Evolutionary conservation across 2,329 filamentous ascomycete species (phyloP), one percentile per base, ranked within the genome.

Genomic region (Teratosphaeria epicoccoides): DNA sequence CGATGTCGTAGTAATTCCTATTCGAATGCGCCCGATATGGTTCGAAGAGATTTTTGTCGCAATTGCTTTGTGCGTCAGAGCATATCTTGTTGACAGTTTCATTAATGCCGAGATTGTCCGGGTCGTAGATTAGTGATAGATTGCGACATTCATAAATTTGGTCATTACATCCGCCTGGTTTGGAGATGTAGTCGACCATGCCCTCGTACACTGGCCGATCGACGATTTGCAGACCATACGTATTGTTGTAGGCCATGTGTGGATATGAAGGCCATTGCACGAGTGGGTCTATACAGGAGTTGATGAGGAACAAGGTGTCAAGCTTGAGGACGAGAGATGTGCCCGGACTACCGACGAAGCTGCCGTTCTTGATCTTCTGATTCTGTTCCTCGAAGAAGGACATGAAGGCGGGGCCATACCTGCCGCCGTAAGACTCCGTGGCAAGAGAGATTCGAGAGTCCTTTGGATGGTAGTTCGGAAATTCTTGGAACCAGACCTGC

Each of bases 261-360:
- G 79, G 74, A 56, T 77, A 80, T 57, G 66, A 77, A 1, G 77
- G 75, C 1, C 69, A 70, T 67, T 87, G 81, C 1, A 79, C 71
- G 17, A 81, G 65, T 56, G 77, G 71, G 61, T 88, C 85, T 28
- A 87, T 71, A 60, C 82, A 81, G n/a, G 83, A 84, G 63, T 87
- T 87, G 52, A 85, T 72, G 54, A 87, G 82, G 22, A 83, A 83
- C 0, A 87, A 66, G 0, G 82, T 79, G 7, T 69, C 71, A 2
- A 88, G 70, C 37, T 77, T 74, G 37, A 85, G 76, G 33, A 79
- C 43, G 10, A 17, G 20, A 17, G 33, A 40, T 40, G 33, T 40
- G 33, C 33, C 33, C 3, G 33, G 33, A 12, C 4, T 22, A 17
- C 28, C 28, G 10, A 7, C 3, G 23, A 49, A 24, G 17, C 17